Percentiles rank a stretch among this genome's conserved stretches.
Evolutionary conservation across 192 early-diverging fungal species (phyloP).

Genomic region (Coemansia interrupta): DNA sequence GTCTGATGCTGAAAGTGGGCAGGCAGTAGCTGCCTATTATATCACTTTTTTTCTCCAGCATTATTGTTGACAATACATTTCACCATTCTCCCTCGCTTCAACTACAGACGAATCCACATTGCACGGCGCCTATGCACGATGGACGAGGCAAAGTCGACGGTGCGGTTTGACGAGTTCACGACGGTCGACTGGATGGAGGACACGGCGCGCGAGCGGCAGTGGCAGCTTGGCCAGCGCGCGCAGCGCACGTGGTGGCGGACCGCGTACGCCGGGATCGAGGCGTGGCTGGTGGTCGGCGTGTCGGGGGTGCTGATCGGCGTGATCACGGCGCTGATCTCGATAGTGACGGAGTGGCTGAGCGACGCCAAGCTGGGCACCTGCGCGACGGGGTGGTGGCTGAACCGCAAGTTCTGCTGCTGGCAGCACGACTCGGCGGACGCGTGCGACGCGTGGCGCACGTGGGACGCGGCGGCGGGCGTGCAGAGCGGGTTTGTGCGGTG

Average conservation of each 20-base stretch:
- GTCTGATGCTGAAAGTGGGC: no score
- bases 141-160: conserved; percentile 25
- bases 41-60: no score
- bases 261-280: conserved; percentile 69
- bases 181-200: conserved; percentile 68
- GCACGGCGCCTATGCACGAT: no score
- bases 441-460: conserved; percentile 70
- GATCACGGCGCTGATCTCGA: conserved; percentile 84
- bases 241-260: neutral
- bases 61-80: no score
- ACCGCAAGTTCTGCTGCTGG: conserved; percentile 93
- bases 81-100: neutral
- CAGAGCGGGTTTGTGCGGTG: conserved; percentile 66
- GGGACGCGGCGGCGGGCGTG: conserved; percentile 61
- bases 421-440: conserved; percentile 40
- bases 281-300: conserved; percentile 80
- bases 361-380: conserved; percentile 87
- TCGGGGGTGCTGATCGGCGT: conserved; percentile 80
- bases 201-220: conserved; percentile 51
- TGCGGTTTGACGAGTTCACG: conserved; percentile 56
- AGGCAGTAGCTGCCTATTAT: no score
- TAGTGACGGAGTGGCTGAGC: conserved; percentile 86
- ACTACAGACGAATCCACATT: no score
- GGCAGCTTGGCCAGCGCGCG: conserved; percentile 12
- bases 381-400: conserved; percentile 78